Evolutionary conservation across 2,329 filamentous ascomycete genomes (phyloP), one percentile per base, ranked within the genome.

Genomic region (Cladosporium phlei): DNA sequence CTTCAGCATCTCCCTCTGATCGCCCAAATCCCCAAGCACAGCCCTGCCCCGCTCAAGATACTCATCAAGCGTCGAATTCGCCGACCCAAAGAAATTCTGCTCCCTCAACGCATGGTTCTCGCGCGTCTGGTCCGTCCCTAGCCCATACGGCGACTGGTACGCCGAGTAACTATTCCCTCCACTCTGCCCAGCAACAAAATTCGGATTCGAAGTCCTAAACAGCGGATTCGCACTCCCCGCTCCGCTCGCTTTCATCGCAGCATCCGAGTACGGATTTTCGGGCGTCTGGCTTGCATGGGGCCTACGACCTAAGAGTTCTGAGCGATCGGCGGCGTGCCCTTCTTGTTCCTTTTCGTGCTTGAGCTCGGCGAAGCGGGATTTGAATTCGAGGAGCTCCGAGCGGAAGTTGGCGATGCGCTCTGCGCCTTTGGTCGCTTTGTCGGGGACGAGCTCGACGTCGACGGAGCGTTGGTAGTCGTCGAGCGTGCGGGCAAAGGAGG

Each of bases 1-100:
- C 73, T 98, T 98, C 53, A 98, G 75, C 72, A 96, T 90, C 65
- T 97, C 91, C 46, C 88, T 79, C 72, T 98, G 93, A 61, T 93
- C 79, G 3, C 87, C 85, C 47, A 98, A 68, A 68, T 97, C 90
- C 5, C 86, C 86, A 21, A 97, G 75, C 28, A 98, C 93, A 1
- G 89, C 88, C 62, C 95, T 82, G 0, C 93, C 93, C 2, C 91
- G 77, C 38, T 94, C 90, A 47, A 98, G 79, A 63, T 95, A 98
- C 56, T 97, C 91, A 64, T 98, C 93, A 1, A 98, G 76, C 44
- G 93, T 88, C 14, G 77, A 78, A 63, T 95, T 86, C 3, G 91
- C 93, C 57, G 78, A 83, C 16, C 79, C 68, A 59, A 96, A 87
- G 73, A 98, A 97, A 51, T 77, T 84, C 59, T 95, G 88, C 69